Base-by-base conservation (phyloP, 2,329 filamentous ascomycete genomes). In the Monosporascus sp. region DNA sequence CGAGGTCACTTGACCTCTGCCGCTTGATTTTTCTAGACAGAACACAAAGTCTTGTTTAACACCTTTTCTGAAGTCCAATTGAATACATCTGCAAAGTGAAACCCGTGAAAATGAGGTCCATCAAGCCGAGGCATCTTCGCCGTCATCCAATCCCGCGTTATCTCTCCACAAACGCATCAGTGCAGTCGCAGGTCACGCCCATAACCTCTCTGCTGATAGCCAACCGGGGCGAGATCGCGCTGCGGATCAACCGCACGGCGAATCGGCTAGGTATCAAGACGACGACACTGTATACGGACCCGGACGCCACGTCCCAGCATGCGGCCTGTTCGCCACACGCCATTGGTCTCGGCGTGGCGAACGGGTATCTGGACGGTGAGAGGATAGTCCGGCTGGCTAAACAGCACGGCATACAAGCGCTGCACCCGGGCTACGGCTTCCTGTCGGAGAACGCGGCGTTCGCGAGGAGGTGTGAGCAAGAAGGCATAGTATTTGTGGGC, bases 381-480 rank as follows among this genome's bases (percentile, higher is more conserved):
- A 85, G 89, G 58, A 97, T 99, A 67, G 93, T 99, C 58, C 80
- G 84, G 27, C 84, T 96, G 54, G 94, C 93, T 16, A 91, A 92
- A 74, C 79, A 88, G 63, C 84, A 93, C 65, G 88, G 88, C 44
- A 97, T 95, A 65, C 84, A 93, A 68, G 93, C 91, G 5, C 87
- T 99, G 61, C 94, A 99, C 71, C 94, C 94, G 0, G 94, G 94
- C 24, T 99, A 99, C 74, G 94, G 94, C 44, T 99, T 96, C 67
- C 75, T 97, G 60, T 95, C 89, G 57, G 94, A 99, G 74, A 99
- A 99, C 71, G 86, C 93, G 7, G 84, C 79, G 6, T 99, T 99
- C 69, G 94, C 94, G 3, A 84, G 85, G 63, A 86, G 89, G 68
- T 97, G 93, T 69, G 87, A 89, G 63, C 86, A 94, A 63, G 92